Evolutionary conservation across 2,329 filamentous ascomycete species (phyloP).

Genomic region (Aspergillus sp.): DNA sequence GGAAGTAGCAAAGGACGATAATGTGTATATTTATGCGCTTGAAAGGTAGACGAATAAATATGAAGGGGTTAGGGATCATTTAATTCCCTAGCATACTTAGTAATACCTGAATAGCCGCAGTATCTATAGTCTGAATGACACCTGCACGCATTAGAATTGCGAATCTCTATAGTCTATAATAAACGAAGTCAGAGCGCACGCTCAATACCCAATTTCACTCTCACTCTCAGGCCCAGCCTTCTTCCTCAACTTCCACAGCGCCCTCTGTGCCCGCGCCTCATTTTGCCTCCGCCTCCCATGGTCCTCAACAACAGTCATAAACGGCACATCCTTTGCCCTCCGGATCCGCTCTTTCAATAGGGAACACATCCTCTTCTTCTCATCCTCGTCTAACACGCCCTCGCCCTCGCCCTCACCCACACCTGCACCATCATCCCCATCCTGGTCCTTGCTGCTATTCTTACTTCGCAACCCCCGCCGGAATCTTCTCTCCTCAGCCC

Average conservation of each 20-base stretch:
- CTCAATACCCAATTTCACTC: conserved; percentile 37
- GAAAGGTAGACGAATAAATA: too few species aligned
- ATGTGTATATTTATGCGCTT: too few species aligned
- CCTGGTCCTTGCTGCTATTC: background rate
- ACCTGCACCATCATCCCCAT: background rate
- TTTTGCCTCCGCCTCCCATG: conserved; percentile 30
- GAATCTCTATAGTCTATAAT: too few species aligned
- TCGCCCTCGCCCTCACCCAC: background rate
- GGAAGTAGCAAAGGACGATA: too few species aligned
- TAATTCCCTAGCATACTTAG: too few species aligned
- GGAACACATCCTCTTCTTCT: conserved; percentile 19
- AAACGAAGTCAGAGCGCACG: background rate
- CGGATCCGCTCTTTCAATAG: conserved; percentile 35
- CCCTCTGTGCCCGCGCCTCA: conserved; percentile 26
- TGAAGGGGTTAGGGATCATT: too few species aligned
- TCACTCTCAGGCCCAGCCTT: conserved; percentile 39
- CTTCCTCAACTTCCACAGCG: conserved; percentile 42
- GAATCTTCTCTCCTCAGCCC: conserved; percentile 36
- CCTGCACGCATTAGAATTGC: rapidly evolving
- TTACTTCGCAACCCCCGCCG: conserved; percentile 22
- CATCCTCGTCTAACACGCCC: background rate
- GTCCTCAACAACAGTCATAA: conserved; percentile 42
- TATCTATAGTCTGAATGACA: too few species aligned
- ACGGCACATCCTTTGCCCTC: conserved; percentile 41
- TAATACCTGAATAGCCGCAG: too few species aligned